phyloP scores from a whole-genome alignment of 164 flowering plant genomes.

The Euptelea pleiosperma region DNA sequence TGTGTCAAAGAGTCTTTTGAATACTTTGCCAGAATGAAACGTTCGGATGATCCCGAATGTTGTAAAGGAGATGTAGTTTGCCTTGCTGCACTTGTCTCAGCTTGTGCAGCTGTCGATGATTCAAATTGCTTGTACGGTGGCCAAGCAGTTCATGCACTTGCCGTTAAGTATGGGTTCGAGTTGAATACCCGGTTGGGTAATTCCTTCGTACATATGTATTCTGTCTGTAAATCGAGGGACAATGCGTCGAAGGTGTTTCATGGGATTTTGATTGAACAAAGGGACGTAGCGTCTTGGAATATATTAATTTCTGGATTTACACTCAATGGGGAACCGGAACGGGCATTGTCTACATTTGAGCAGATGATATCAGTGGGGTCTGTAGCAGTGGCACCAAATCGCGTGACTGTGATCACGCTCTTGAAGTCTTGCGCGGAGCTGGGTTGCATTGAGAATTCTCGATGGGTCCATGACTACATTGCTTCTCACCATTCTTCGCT shows the following conservation, averaged over 20 bases:
- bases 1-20: slow-evolving; percentile 9
- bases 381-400: slow-evolving; percentile 13
- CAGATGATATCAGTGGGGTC: slow-evolving; percentile 17
- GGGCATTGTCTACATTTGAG: slow-evolving; percentile 22
- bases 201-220: slow-evolving; percentile 27
- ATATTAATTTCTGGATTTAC: slow-evolving; percentile 22
- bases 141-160: slow-evolving; percentile 17
- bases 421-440: slow-evolving; percentile 23
- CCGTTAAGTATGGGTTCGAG: slow-evolving; percentile 23
- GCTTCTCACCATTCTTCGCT: slow-evolving; percentile 3
- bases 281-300: slow-evolving; percentile 33
- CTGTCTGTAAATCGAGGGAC: slow-evolving; percentile 8
- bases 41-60: slow-evolving; percentile 1
- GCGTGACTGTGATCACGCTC: slow-evolving; percentile 19
- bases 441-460: slow-evolving; percentile 17
- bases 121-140: slow-evolving; percentile 10
- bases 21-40: slow-evolving; percentile 17
- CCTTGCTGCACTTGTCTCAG: slow-evolving; percentile 18
- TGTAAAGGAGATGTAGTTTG: slow-evolving; percentile 14
- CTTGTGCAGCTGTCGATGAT: slow-evolving; percentile 4
- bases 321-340: slow-evolving; percentile 9
- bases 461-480: slow-evolving; percentile 14
- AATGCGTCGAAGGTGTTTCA: slow-evolving; percentile 19
- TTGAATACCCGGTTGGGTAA: slow-evolving; percentile 16
- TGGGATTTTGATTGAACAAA: slow-evolving; percentile 3